These are phyloP conservation scores for Pilatotrama ljubarskyi DNA, from an alignment of 768 basidiomycete genomes.

Conservation along the genomic window DNA sequence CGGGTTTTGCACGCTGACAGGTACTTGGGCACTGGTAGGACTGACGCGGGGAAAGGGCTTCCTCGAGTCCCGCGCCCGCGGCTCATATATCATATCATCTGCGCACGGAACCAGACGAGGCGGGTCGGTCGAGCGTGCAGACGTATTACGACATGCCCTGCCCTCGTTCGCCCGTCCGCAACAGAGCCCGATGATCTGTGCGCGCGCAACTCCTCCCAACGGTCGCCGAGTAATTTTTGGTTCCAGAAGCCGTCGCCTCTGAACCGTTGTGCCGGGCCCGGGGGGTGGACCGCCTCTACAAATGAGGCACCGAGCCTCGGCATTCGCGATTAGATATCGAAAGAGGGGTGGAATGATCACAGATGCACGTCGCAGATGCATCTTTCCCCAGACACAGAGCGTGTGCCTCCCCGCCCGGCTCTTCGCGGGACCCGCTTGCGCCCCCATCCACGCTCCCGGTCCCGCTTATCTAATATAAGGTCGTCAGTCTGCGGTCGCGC, in stretches of 20 bases:
- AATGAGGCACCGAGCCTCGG: slow-evolving; percentile 30
- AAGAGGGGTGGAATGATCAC: slow-evolving; percentile 21
- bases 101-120: slow-evolving; percentile 19
- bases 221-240: slow-evolving; percentile 20
- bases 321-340: slow-evolving; percentile 24
- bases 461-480: slow-evolving; percentile 19
- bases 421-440: slow-evolving; percentile 26
- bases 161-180: slow-evolving; percentile 12
- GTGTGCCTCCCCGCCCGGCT: slow-evolving; percentile 18
- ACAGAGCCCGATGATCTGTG: slow-evolving; percentile 22
- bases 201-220: slow-evolving; percentile 13
- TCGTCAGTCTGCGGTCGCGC: not conserved
- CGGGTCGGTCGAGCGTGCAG: slow-evolving; percentile 17
- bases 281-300: slow-evolving; percentile 15
- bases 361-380: slow-evolving; percentile 19
- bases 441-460: slow-evolving; percentile 6
- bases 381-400: slow-evolving; percentile 1
- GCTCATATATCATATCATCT: slow-evolving; percentile 17
- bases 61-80: not conserved
- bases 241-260: slow-evolving; percentile 22
- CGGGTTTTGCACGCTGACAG: not conserved
- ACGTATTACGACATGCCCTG: slow-evolving; percentile 21
- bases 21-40: slow-evolving; percentile 1
- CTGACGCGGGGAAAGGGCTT: slow-evolving; percentile 15
- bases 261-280: slow-evolving; percentile 18